Evolutionary conservation across 768 basidiomycete genomes (phyloP), one percentile per base, ranked within the genome.

Genomic region (Kwoniella europaea): DNA sequence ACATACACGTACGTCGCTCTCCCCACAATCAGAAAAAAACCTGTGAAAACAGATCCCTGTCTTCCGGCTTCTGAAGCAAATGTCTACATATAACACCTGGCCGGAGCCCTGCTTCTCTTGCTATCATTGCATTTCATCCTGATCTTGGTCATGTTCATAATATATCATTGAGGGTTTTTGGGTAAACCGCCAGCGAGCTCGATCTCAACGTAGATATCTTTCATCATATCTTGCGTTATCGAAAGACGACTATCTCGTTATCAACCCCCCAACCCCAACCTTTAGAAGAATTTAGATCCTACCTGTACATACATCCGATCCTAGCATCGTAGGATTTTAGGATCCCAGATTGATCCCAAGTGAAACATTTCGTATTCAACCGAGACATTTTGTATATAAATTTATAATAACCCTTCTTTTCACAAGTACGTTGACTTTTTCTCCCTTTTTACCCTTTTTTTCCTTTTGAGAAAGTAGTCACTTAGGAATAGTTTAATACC

Each of bases 321-420:
- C 46, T 50, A 50, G 12, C 5, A 13, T 18, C 46, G 4, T 50
- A 50, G 35, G 6, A 35, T 35, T 35, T 35, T 35, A 35, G 50
- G 50, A 52, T 16, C 50, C n/a, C 50, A 15, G 16, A 43, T 61
- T 22, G 15, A n/a, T 46, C 42, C 42, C 43, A 27, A 58, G 22
- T 67, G 67, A 68, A 62, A 68, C 67, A 68, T 63, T 63, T 59
- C 12, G 53, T 62, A 57, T 68, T 68, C 67, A 68, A 68, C 67
- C 67, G 67, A 68, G 67, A 68, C 67, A 68, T 68, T 43, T 44
- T n/a, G 55, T 50, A 10, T 44, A 50, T n/a, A 16, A 54, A 35
- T 57, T 20, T 50, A 29, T 20, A 20, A 43, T 35, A 29, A 18
- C 53, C 52, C 55, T 20, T 22, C 41, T 57, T 42, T 35, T 35